Conservation (phyloP, 805 yeast genomes). For the baker's yeast (Saccharomyces cerevisiae) region DNA sequence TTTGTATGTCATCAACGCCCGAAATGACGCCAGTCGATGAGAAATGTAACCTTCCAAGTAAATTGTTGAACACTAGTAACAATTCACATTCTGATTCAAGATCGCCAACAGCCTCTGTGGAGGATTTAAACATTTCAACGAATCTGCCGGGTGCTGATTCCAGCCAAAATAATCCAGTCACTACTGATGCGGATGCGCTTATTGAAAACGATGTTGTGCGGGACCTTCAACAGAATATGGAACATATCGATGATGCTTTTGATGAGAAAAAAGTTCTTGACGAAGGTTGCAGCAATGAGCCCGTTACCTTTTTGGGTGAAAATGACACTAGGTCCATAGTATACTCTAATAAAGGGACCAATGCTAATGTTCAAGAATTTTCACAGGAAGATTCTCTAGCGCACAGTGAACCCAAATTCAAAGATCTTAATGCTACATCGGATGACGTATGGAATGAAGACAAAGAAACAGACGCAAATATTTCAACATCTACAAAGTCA, state of each 20-base stretch:
- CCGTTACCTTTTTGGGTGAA: neutral
- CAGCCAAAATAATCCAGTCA: too few relatives aligned
- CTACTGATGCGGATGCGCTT: neutral
- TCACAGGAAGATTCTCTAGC: too few relatives aligned
- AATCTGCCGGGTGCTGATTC: constrained; percentile 1
- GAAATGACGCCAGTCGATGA: neutral
- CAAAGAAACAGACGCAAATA: neutral
- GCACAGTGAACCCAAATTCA: neutral
- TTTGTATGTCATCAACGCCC: neutral
- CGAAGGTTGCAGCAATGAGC: neutral
- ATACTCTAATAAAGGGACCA: neutral
- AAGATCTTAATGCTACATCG: neutral
- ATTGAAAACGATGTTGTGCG: neutral
- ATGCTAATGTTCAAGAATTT: neutral
- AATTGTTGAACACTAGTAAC: neutral
- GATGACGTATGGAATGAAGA: neutral
- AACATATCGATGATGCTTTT: neutral
- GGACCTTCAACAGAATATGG: neutral
- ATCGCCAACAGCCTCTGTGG: constrained; percentile 6
- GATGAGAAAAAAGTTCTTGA: neutral
- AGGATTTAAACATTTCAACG: constrained; percentile 13
- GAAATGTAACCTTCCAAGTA: neutral
- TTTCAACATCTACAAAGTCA: neutral
- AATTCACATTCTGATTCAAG: neutral
- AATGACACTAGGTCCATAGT: neutral